Base-by-base conservation (phyloP, 352 stramenopile genomes). In the Phytophthora lateralis region DNA sequence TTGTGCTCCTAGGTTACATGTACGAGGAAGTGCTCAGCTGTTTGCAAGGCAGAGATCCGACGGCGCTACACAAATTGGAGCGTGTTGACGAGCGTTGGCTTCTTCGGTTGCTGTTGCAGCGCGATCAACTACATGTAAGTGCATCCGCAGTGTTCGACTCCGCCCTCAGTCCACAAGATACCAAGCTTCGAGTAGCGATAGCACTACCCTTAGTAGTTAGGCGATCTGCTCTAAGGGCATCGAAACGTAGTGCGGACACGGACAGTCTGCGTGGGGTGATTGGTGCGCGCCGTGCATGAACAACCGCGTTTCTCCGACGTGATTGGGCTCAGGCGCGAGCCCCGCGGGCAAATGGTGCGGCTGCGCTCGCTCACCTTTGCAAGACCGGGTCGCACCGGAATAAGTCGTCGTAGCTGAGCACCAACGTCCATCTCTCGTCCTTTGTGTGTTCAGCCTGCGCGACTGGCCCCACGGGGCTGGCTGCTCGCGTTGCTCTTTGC, bases 391-490 rank as follows among this genome's bases (percentile, higher is more conserved):
- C 34, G 34, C 26, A 30, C 32, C 32, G 32, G 32, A 38, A 38
- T n/a, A 3, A n/a, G 32, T 38, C 18, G 26, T 38, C 27, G 27
- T 27, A 30, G 7, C 32, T 21, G 4, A 6, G 26, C 6, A 6
- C 26, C 20, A 21, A n/a, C 10, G 17, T 32, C 26, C 38, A 24
- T 44, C 38, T 44, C 18, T 34, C 20, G 18, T 29, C 41, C 45
- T 4, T 27, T n/a, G 30, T 55, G 35, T 56, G 55, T 44, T 56
- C 55, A 63, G 55, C 20, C 29, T 30, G 17, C 8, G 30, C 44
- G 32, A 43, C 34, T 56, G 55, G 35, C 44, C 55, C 21, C 55
- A 59, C 6, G 30, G 11, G 26, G 27, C 29, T 32, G 24, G 21
- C 21, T 3, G 1, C 21, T 24, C 21, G 21, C 3, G 21, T 3